Base-by-base conservation (phyloP, 768 basidiomycete genomes). In the Imleria badia region DNA sequence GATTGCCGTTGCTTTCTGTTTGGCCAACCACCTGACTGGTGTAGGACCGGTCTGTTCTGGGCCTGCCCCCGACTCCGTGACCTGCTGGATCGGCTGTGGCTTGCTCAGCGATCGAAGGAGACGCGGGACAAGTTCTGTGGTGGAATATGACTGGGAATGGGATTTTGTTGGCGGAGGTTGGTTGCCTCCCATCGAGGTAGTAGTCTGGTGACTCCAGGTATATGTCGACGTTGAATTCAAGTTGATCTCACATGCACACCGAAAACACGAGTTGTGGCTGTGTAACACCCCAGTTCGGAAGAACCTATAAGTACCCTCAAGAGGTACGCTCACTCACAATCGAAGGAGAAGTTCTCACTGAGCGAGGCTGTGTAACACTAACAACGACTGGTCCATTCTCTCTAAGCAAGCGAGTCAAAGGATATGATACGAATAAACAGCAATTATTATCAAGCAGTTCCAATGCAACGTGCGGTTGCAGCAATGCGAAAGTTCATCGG, bases 401-500 rank as follows among this genome's bases (percentile, higher is more conserved):
- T n/a, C 26, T 36, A n/a, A 39, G 20, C 33, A 14, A 39, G 34
- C 26, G 13, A 17, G 26, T 15, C n/a, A 43, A 22, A 20, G 11
- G 5, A 8, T 45, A 45, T 60, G 15, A 22, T 39, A 59, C 43
- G n/a, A 41, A 22, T 29, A 22, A 41, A 45, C 34, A 41, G 22
- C 10, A 31, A 33, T 29, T 17, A 51, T n/a, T 19, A 42, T 72
- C 49, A 66, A 41, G 52, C 62, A 49, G 71, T 64, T 54, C 73
- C 72, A 61, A 91, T 91, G 53, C 70, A 78, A 40, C 89, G 81
- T 38, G 89, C 89, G 13, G 89, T 91, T 4, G 89, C 89, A 29
- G 88, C 89, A 58, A 91, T 87, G 3, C 89, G 81, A 67, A 91
- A 87, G 64, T 86, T 85, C 51, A 78, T 76, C 12, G 89, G 89